phyloP scores from a whole-genome alignment of 257 asterid species.

The Scutellaria minor region DNA sequence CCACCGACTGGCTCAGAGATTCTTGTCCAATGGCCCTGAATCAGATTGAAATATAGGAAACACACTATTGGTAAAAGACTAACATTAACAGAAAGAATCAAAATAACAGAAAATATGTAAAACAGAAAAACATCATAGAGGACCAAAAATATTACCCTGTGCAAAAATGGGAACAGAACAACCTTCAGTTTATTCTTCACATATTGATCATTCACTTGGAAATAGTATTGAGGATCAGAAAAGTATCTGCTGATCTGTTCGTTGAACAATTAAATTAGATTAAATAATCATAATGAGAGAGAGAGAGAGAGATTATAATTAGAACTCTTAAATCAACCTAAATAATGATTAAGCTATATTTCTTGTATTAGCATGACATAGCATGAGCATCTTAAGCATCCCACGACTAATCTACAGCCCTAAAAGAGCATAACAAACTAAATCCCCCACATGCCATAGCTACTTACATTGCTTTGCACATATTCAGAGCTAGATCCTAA shows the following conservation, averaged over 20 bases:
- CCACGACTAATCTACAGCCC: constrained; percentile 1
- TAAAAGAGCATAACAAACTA: constrained; percentile 2
- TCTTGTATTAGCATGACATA: background rate
- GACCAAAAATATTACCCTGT: constrained; percentile 48
- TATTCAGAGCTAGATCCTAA: constrained; percentile 68
- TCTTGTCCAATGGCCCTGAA: constrained; percentile 71
- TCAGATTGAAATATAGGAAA: constrained; percentile 21
- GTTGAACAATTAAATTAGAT: constrained; percentile 10
- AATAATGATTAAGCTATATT: background rate
- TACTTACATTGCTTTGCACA: constrained; percentile 63
- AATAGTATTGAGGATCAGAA: constrained; percentile 67
- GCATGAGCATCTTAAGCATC: background rate
- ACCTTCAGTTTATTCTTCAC: constrained; percentile 65
- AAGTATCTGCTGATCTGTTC: constrained; percentile 65
- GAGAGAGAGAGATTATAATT: background rate
- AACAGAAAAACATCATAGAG: constrained; percentile 13
- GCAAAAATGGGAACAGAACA: constrained; percentile 61
- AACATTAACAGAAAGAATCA: background rate
- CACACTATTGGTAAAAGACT: background rate
- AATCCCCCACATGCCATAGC: constrained; percentile 14
- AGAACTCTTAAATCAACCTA: background rate
- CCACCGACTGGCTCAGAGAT: constrained; percentile 68
- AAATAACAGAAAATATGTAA: background rate
- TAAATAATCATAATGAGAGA: background rate
- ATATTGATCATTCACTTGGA: constrained; percentile 65